A percentile compares a stretch with the other conserved stretches of the same genome.
Conservation (phyloP, 352 stramenopile genomes). For the Pythium oligandrum region DNA sequence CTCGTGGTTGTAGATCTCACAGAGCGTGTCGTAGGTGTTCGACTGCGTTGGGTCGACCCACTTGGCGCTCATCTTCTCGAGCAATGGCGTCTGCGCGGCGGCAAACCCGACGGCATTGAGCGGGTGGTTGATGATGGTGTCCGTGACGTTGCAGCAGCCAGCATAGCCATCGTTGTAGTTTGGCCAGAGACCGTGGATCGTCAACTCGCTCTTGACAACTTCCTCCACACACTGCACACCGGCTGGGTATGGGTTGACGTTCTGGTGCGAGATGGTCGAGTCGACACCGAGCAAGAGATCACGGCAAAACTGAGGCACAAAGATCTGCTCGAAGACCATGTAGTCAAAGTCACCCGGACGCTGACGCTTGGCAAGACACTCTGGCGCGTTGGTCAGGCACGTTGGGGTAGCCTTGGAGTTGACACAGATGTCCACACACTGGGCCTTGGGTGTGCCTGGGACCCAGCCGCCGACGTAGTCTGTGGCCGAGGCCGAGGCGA, state of each 20-base stretch:
- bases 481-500: slow-evolving; percentile 11
- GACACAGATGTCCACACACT: slow-evolving; percentile 65
- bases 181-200: slow-evolving; percentile 74
- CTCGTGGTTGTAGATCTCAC: slow-evolving; percentile 81
- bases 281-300: slow-evolving; percentile 66
- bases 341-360: slow-evolving; percentile 61
- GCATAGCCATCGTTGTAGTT: slow-evolving; percentile 77
- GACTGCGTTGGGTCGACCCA: slow-evolving; percentile 63
- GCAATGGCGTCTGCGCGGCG: slow-evolving; percentile 34
- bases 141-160: slow-evolving; percentile 63
- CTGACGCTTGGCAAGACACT: slow-evolving; percentile 48
- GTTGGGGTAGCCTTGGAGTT: slow-evolving; percentile 39
- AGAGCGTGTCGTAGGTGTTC: slow-evolving; percentile 53
- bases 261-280: slow-evolving; percentile 77
- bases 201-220: slow-evolving; percentile 48
- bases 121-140: slow-evolving; percentile 49
- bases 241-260: slow-evolving; percentile 59
- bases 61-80: slow-evolving; percentile 49
- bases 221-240: slow-evolving; percentile 39
- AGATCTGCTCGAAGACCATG: slow-evolving; percentile 64
- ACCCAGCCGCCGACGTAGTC: slow-evolving; percentile 58
- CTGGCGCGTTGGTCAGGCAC: slow-evolving; percentile 40
- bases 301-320: slow-evolving; percentile 67
- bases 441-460: slow-evolving; percentile 18
- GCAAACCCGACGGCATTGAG: slow-evolving; percentile 47